Evolutionary conservation across 2,329 filamentous ascomycete species (phyloP).

Genomic region (Sarocladium brachiariae): DNA sequence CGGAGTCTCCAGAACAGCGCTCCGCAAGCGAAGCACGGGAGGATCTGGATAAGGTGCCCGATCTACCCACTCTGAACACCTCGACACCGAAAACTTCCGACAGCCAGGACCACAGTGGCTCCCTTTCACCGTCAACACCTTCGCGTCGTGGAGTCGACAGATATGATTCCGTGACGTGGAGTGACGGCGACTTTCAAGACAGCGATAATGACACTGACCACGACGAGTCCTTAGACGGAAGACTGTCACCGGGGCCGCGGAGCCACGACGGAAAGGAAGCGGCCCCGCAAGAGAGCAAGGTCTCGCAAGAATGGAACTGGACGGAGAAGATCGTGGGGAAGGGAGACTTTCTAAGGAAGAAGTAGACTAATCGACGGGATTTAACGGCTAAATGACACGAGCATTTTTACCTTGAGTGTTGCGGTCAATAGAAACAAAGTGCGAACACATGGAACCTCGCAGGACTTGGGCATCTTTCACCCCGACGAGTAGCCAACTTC

Average conservation of each 20-base stretch:
- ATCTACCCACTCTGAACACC: conserved; percentile 28
- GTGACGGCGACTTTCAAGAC: conserved; percentile 57
- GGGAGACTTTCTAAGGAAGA: conserved; percentile 20
- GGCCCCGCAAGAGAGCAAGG: conserved; percentile 20
- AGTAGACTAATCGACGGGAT: conserved; percentile 17
- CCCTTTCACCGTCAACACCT: conserved; percentile 12
- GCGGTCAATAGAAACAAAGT: conserved; percentile 5
- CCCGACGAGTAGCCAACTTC: too few relatives aligned
- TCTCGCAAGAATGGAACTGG: conserved; percentile 40
- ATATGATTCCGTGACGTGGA: conserved; percentile 56
- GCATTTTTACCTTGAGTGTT: neutral
- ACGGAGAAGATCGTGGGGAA: conserved; percentile 48
- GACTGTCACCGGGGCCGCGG: conserved; percentile 4
- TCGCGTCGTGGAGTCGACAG: conserved; percentile 18
- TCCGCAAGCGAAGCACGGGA: conserved; percentile 25
- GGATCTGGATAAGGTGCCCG: conserved; percentile 38
- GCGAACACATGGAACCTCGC: neutral
- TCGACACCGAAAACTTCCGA: conserved; percentile 8
- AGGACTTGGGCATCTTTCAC: too few relatives aligned
- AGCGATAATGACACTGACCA: conserved; percentile 39
- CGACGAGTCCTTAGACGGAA: conserved; percentile 15
- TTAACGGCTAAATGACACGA: neutral
- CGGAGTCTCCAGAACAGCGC: neutral
- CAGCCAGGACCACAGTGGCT: conserved; percentile 17
- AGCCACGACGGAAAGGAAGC: conserved; percentile 10